A percentile compares a stretch with the other conserved stretches of the same genome.
phyloP scores from a whole-genome alignment of 768 basidiomycete genomes.

The Daedalea quercina region DNA sequence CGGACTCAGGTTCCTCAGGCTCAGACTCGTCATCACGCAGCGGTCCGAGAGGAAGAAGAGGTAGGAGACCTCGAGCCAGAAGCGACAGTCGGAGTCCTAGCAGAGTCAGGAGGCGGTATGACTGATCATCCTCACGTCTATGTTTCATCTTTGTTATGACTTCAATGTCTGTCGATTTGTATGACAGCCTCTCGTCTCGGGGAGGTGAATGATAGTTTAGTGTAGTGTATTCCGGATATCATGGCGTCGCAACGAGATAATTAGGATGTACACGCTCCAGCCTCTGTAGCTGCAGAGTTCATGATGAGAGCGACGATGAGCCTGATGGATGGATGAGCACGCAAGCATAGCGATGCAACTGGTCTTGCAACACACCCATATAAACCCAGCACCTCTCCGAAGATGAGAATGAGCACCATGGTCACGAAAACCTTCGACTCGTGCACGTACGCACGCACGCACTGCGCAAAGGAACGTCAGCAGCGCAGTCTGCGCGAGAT shows the following conservation, averaged over 20 bases:
- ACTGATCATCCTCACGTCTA: neutral
- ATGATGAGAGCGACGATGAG: slow-evolving; percentile 88
- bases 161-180: neutral
- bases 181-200: neutral
- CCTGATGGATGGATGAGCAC: slow-evolving; percentile 26
- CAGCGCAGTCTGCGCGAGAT: neutral
- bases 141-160: neutral
- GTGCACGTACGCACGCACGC: slow-evolving; percentile 85
- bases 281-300: slow-evolving; percentile 66
- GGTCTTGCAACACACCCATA: slow-evolving; percentile 54
- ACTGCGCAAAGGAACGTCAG: slow-evolving; percentile 34
- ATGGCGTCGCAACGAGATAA: neutral
- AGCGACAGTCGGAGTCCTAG: slow-evolving; percentile 15
- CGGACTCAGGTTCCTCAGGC: slow-evolving; percentile 33
- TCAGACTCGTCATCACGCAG: slow-evolving; percentile 24
- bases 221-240: neutral
- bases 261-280: slow-evolving; percentile 8
- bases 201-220: neutral
- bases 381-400: slow-evolving; percentile 84
- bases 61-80: slow-evolving; percentile 13
- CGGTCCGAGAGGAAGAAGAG: slow-evolving; percentile 1
- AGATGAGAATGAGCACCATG: slow-evolving; percentile 96
- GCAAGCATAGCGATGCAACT: neutral
- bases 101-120: slow-evolving; percentile 6
- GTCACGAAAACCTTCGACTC: slow-evolving; percentile 89